phyloP scores from a whole-genome alignment of 805 yeast species.

The Kodamaea laetipori region DNA sequence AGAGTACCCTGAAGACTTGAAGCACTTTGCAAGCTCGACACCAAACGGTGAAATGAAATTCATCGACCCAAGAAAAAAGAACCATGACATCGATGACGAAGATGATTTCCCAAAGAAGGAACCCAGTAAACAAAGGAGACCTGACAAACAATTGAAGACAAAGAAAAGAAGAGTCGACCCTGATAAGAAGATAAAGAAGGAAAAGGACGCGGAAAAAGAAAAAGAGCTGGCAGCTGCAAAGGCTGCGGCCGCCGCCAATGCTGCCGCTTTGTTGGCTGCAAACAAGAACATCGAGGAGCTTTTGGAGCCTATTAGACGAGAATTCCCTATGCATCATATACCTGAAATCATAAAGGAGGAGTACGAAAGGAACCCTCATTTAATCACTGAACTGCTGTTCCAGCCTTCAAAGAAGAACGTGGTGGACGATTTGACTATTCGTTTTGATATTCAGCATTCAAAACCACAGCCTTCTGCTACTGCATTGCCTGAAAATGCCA shows the following conservation, averaged over 20 bases:
- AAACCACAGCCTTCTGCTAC: constrained; percentile 27
- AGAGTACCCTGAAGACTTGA: constrained; percentile 58
- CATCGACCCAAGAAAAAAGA: constrained; percentile 6
- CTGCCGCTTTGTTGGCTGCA: neutral
- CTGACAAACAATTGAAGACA: neutral
- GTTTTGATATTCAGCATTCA: constrained; percentile 35
- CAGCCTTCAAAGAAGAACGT: constrained; percentile 35
- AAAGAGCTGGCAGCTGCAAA: neutral
- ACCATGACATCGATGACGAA: constrained; percentile 7
- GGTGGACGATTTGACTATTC: constrained; percentile 31
- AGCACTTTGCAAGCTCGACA: constrained; percentile 38
- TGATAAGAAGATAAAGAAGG: neutral
- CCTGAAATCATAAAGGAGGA: constrained; percentile 27
- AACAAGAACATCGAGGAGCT: constrained; percentile 1
- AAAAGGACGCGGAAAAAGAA: constrained; percentile 2
- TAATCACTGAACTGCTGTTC: constrained; percentile 12
- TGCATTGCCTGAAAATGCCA: constrained; percentile 29
- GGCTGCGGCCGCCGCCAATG: constrained; percentile 6
- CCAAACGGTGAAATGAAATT: constrained; percentile 31
- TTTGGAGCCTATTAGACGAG: constrained; percentile 8
- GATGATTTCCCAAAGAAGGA: constrained; percentile 1
- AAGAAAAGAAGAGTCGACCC: constrained; percentile 1
- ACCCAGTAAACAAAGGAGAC: neutral
- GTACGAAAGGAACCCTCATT: constrained; percentile 13
- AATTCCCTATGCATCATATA: constrained; percentile 35